Evolutionary conservation across 441 rosid genomes (phyloP).

Genomic region (Omphalea diandra): DNA sequence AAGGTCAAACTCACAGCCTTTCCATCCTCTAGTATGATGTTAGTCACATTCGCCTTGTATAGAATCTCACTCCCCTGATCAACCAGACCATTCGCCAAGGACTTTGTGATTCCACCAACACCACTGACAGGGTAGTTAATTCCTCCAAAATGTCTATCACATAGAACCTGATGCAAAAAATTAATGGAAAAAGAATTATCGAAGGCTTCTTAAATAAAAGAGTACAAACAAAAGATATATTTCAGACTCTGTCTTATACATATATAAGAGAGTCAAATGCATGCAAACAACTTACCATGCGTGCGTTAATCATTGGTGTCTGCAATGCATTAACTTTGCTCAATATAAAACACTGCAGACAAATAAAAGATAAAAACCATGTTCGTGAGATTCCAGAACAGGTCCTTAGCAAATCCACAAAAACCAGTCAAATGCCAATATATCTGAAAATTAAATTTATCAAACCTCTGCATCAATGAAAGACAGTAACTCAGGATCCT

Average conservation of each 20-base stretch:
- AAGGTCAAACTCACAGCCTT: constrained; percentile 67
- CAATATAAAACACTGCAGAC: constrained; percentile 90
- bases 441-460: constrained; percentile 18
- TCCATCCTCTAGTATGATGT: constrained; percentile 68
- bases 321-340: constrained; percentile 85
- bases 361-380: constrained; percentile 12
- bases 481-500: constrained; percentile 79
- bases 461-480: constrained; percentile 97
- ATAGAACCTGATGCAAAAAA: constrained; percentile 64
- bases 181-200: constrained; percentile 13
- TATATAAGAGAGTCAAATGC: constrained; percentile 8
- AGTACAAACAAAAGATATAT: too few relatives aligned
- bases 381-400: constrained; percentile 7
- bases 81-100: constrained; percentile 78
- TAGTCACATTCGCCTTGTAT: constrained; percentile 82
- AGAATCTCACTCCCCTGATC: constrained; percentile 80
- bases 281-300: constrained; percentile 61
- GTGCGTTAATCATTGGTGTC: constrained; percentile 97
- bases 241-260: too few relatives aligned
- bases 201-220: too few relatives aligned
- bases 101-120: constrained; percentile 85
- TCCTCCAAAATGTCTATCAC: constrained; percentile 98
- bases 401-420: not conserved
- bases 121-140: constrained; percentile 97
- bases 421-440: constrained; percentile 2